Conservation (phyloP, 257 asterid species). For the Gentiana macrophylla region DNA sequence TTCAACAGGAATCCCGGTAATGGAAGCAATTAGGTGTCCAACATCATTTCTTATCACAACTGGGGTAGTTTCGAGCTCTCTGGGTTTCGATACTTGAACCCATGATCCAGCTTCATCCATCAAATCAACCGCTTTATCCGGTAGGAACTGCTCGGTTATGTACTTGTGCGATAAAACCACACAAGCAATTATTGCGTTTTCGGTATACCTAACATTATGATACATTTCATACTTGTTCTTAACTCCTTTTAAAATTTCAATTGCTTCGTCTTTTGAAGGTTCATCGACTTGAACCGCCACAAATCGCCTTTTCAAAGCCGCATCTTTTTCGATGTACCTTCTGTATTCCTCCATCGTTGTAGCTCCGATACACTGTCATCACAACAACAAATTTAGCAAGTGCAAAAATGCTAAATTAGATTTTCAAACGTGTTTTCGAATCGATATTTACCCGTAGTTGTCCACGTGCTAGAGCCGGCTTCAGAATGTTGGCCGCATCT, state of each 20-base stretch:
- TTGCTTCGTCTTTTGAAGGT: slow-evolving; percentile 30
- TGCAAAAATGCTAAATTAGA: background rate
- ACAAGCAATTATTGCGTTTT: slow-evolving; percentile 29
- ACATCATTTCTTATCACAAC: slow-evolving; percentile 27
- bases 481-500: slow-evolving; percentile 34
- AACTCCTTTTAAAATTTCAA: slow-evolving; percentile 27
- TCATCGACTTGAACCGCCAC: slow-evolving; percentile 38
- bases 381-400: too few species aligned
- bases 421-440: background rate
- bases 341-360: slow-evolving; percentile 49
- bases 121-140: slow-evolving; percentile 46
- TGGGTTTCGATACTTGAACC: background rate
- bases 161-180: slow-evolving; percentile 35
- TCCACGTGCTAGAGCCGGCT: slow-evolving; percentile 35
- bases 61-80: background rate
- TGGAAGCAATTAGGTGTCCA: slow-evolving; percentile 20
- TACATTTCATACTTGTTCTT: slow-evolving; percentile 25
- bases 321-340: slow-evolving; percentile 41
- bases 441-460: slow-evolving; percentile 18
- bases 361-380: slow-evolving; percentile 47
- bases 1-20: slow-evolving; percentile 36
- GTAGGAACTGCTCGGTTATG: slow-evolving; percentile 21
- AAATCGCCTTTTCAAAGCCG: slow-evolving; percentile 40
- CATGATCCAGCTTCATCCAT: slow-evolving; percentile 44
- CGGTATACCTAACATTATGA: slow-evolving; percentile 28